These are phyloP conservation scores for Suhomyces guaymorum DNA, from an alignment of 1,139 yeast species.

Conservation along the genomic window DNA sequence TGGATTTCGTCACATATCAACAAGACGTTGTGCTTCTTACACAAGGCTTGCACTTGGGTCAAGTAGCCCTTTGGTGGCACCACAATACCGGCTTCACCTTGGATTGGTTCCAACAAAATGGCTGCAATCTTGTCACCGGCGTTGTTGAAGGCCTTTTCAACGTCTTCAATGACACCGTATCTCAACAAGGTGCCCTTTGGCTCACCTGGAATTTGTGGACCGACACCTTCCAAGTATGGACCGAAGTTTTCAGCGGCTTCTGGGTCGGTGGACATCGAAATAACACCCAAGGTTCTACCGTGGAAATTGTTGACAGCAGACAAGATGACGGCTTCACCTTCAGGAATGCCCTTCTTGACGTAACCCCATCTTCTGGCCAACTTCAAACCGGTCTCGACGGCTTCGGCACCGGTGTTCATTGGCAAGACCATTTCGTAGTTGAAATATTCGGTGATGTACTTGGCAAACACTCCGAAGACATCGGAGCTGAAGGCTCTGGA, in stretches of 20 bases:
- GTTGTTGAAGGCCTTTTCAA: constrained; percentile 75
- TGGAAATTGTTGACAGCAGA: constrained; percentile 92
- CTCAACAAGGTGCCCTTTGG: constrained; percentile 56
- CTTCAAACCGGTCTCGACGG: constrained; percentile 93
- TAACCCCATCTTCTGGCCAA: constrained; percentile 98
- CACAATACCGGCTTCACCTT: constrained; percentile 98
- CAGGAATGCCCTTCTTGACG: constrained; percentile 78
- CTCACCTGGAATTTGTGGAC: constrained; percentile 74
- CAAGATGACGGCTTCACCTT: constrained; percentile 80
- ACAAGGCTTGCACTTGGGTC: constrained; percentile 67
- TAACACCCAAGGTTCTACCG: constrained; percentile 93
- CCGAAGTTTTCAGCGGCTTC: constrained; percentile 90
- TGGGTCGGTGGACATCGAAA: constrained; percentile 94
- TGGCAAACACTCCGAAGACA: constrained; percentile 83
- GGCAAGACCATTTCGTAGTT: constrained; percentile 92
- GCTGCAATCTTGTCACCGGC: constrained; percentile 95
- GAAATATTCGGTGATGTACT: constrained; percentile 85
- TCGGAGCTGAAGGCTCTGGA: constrained; percentile 94
- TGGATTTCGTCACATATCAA: constrained; percentile 96
- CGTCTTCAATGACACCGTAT: constrained; percentile 82
- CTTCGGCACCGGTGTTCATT: constrained; percentile 99
- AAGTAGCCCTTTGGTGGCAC: constrained; percentile 88
- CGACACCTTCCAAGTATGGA: constrained; percentile 82
- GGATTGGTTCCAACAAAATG: constrained; percentile 90
- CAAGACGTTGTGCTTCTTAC: constrained; percentile 81